Conservation (phyloP, 495 filamentous ascomycete species). For the Xylaria cubensis region DNA sequence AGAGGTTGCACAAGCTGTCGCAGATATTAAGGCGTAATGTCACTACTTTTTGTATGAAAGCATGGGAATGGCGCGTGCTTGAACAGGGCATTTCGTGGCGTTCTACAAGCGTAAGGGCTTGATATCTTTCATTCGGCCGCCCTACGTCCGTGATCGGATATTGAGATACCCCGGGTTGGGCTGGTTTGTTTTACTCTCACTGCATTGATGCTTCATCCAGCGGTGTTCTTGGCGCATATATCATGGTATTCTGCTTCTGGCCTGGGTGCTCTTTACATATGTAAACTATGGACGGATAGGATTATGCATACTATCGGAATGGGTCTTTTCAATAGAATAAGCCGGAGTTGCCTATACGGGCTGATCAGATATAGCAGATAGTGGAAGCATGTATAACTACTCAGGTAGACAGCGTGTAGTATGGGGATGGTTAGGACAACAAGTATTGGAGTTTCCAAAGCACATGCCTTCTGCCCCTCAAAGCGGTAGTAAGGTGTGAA, state of each 20-base stretch:
- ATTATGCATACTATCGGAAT: slow-evolving; percentile 21
- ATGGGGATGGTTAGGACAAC: slow-evolving; percentile 6
- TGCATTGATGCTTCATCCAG: slow-evolving; percentile 15
- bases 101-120: slow-evolving; percentile 10
- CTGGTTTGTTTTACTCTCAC: slow-evolving; percentile 21
- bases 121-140: not conserved
- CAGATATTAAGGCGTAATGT: slow-evolving; percentile 50
- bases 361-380: slow-evolving; percentile 6
- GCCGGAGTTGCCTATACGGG: slow-evolving; percentile 13
- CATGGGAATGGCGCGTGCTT: slow-evolving; percentile 26
- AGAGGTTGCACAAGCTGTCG: slow-evolving; percentile 74
- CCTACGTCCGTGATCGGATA: not conserved
- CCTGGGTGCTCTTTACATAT: slow-evolving; percentile 15
- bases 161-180: slow-evolving; percentile 29
- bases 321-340: slow-evolving; percentile 27
- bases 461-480: not conserved
- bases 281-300: slow-evolving; percentile 22
- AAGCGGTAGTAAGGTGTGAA: too few relatives aligned
- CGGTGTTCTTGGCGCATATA: slow-evolving; percentile 23
- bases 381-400: slow-evolving; percentile 25
- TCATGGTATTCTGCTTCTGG: slow-evolving; percentile 18
- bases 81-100: slow-evolving; percentile 25
- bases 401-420: slow-evolving; percentile 17
- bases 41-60: slow-evolving; percentile 14
- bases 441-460: not conserved